Evolutionary conservation across 306 rosid species (phyloP), one percentile per base, ranked within the genome.

Genomic region (Pyrus betulifolia): DNA sequence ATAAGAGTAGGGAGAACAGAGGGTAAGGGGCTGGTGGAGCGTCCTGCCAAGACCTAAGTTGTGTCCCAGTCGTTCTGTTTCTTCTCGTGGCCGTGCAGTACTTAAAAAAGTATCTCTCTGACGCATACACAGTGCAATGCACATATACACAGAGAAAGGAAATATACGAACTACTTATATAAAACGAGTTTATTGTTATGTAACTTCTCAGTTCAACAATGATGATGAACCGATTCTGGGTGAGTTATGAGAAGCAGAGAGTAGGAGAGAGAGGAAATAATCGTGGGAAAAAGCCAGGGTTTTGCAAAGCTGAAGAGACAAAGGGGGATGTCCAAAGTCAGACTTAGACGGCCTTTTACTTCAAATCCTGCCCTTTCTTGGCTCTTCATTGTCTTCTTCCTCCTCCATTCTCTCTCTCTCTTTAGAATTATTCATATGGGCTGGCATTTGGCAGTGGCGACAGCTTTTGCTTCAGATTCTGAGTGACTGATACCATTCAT

Each of bases 231-330:
- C 1, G 42, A 38, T 35, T 35, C 40, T 38, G 9, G 42, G 42
- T 38, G 42, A 38, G 42, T 38, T 38, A 38, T 38, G 42, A 38
- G 46, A 42, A 2, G 23, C 60, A 21, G 8, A 23, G 38, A 18
- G 35, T 27, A 28, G 30, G 31, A 30, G 38, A 66, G 35, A 69
- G 13, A 71, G 11, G 58, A 57, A 25, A 11, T 31, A 27, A 80
- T 72, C 38, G 57, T 25, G 38, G 25, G 6, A 11, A 33, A 33
- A 45, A 4, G 62, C 62, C 13, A 22, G 14, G n/a, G 25, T 13
- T 44, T 2, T 22, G 35, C 71, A 68, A 23, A 78, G 45, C 77
- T 78, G 77, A 72, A 80, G 86, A 82, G 93, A 87, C 96, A 85
- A 84, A 91, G 81, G 79, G 84, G 78, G 52, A 84, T 79, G 84